These are phyloP conservation scores for Gossypium turneri DNA, from an alignment of 345 rosid genomes.

Conservation along the genomic window DNA sequence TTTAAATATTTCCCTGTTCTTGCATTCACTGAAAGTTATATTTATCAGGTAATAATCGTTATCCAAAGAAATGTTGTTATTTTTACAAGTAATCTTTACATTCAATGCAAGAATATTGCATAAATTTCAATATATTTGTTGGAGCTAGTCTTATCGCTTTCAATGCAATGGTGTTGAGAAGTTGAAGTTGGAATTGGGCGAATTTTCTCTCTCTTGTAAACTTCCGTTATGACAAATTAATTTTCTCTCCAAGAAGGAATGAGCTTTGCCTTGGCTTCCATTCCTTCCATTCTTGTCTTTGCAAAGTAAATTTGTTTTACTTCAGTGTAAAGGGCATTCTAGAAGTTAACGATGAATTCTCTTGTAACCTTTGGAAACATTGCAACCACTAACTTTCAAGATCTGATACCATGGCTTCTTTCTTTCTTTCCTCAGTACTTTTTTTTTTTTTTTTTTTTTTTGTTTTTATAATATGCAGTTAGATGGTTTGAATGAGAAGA, in stretches of 20 bases:
- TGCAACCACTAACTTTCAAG: neutral
- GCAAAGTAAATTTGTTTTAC: neutral
- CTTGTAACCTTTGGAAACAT: neutral
- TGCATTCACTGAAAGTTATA: constrained; percentile 73
- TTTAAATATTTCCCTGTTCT: constrained; percentile 72
- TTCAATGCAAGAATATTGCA: neutral
- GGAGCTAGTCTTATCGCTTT: constrained; percentile 3
- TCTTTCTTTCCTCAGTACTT: neutral
- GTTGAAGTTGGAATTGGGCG: neutral
- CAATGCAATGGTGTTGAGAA: neutral
- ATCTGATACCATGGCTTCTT: neutral
- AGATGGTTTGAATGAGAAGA: constrained; percentile 73
- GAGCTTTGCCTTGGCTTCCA: neutral
- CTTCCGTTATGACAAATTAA: neutral
- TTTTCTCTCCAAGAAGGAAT: neutral
- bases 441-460: neutral
- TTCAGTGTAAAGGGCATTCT: neutral
- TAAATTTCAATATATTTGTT: neutral
- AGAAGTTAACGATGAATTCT: neutral
- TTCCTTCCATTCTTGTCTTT: neutral
- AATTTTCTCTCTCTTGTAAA: neutral
- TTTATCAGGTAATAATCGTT: constrained; percentile 65
- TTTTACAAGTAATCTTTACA: neutral
- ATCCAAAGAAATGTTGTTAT: neutral
- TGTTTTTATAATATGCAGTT: constrained; percentile 47